These are phyloP conservation scores for Cyclostephanos tholiformis DNA, from an alignment of 108 stramenopile species.

Conservation along the genomic window DNA sequence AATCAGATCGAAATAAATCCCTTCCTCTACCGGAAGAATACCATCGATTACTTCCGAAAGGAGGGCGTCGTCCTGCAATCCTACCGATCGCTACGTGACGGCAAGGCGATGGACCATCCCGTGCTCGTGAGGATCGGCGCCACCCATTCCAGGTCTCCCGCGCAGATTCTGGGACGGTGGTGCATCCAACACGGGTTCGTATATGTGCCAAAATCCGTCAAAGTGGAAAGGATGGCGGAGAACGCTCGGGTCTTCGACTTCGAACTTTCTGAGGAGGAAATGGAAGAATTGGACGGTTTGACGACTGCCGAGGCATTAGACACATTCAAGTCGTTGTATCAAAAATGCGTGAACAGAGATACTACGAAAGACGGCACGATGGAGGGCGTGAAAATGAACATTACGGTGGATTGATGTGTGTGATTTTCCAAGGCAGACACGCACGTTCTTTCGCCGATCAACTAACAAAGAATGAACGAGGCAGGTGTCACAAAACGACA, in stretches of 20 bases:
- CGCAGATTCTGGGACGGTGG: constrained; percentile 93
- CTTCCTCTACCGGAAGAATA: constrained; percentile 84
- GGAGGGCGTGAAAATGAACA: constrained; percentile 90
- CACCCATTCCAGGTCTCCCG: constrained; percentile 60
- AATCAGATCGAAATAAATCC: constrained; percentile 97
- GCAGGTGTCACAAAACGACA: not conserved
- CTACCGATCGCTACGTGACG: constrained; percentile 83
- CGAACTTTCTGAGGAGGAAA: constrained; percentile 63
- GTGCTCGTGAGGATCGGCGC: constrained; percentile 62
- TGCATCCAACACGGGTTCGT: constrained; percentile 90
- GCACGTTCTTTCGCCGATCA: not conserved
- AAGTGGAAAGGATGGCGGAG: constrained; percentile 84
- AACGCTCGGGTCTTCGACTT: constrained; percentile 93
- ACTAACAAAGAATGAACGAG: not conserved
- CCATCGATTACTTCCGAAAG: constrained; percentile 65
- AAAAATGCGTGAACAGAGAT: constrained; percentile 90
- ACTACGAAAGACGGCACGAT: constrained; percentile 89
- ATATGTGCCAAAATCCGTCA: constrained; percentile 88
- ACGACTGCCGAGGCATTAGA: constrained; percentile 74
- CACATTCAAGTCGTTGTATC: constrained; percentile 71
- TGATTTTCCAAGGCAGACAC: not conserved
- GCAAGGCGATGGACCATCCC: constrained; percentile 86
- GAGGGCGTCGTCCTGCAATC: constrained; percentile 88
- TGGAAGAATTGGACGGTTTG: constrained; percentile 70
- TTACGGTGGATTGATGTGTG: constrained; percentile 69